Percentiles rank a stretch among this genome's conserved stretches.
phyloP scores from a whole-genome alignment of 257 asterid species.

The Capsicum pubescens region DNA sequence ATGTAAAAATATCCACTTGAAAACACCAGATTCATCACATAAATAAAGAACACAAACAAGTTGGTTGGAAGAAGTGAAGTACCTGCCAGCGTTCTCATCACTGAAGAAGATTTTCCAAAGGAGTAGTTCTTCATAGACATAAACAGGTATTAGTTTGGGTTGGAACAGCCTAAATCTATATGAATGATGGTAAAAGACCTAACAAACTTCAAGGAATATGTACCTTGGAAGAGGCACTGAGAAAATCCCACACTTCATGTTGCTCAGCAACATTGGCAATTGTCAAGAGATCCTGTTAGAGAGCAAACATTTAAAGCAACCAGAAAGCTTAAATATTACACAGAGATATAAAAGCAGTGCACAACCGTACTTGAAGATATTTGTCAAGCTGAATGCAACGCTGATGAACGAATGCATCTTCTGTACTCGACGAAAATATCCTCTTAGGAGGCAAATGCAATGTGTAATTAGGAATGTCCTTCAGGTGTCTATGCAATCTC shows the following conservation, averaged over 20 bases:
- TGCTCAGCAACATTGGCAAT: slow-evolving; percentile 99
- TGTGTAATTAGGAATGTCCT: slow-evolving; percentile 91
- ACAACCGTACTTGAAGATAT: slow-evolving; percentile 75
- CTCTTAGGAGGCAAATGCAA: slow-evolving; percentile 97
- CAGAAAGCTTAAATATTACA: slow-evolving; percentile 27
- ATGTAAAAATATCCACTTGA: background rate
- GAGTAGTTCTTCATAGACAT: slow-evolving; percentile 82
- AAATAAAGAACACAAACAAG: slow-evolving; percentile 29
- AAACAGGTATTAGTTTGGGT: slow-evolving; percentile 42
- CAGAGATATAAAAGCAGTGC: slow-evolving; percentile 31
- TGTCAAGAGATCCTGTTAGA: slow-evolving; percentile 83
- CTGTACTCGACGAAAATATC: slow-evolving; percentile 98
- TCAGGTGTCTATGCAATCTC: slow-evolving; percentile 93
- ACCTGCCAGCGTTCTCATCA: slow-evolving; percentile 95
- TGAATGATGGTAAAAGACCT: slow-evolving; percentile 25
- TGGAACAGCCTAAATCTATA: slow-evolving; percentile 28
- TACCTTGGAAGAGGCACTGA: slow-evolving; percentile 93
- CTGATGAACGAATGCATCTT: slow-evolving; percentile 96
- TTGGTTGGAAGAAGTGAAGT: slow-evolving; percentile 38
- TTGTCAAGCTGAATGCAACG: slow-evolving; percentile 97
- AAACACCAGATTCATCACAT: slow-evolving; percentile 27
- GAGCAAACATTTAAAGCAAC: slow-evolving; percentile 37
- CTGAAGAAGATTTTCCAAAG: slow-evolving; percentile 93
- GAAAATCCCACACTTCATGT: slow-evolving; percentile 99
- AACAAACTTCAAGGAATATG: slow-evolving; percentile 26